Base-by-base conservation (phyloP, 306 rosid species). In the Prunus mongolica region DNA sequence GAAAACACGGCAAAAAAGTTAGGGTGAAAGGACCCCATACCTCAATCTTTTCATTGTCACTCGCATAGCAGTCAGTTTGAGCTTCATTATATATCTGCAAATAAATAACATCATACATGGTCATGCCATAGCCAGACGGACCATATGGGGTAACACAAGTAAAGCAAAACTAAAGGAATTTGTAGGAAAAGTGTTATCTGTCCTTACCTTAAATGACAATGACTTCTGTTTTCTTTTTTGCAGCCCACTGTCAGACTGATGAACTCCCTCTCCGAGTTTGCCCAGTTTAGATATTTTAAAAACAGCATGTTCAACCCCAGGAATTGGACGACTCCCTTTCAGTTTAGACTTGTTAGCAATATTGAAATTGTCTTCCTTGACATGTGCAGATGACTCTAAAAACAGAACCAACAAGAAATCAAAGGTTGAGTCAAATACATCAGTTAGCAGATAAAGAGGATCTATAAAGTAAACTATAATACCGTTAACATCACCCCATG, bases 181-280 rank as follows among this genome's bases (percentile, higher is more conserved):
- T 73, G 69, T 68, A 66, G 60, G 50, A 54, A 54, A 67, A 80
- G 71, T 61, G 55, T 72, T 61, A 81, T 69, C 38, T 63, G 65
- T 79, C 76, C 93, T 74, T 83, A 87, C 95, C 76, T 88, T 89
- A 57, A 72, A 68, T 67, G 91, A 82, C 19, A 69, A 60, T 2
- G 85, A 71, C 80, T 84, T 88, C 77, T 78, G 93, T 79, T 87
- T 94, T 82, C 90, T 85, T 82, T 87, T 92, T 64, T 84, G 85
- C 64, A 75, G 76, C 74, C 95, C 89, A 63, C 78, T 56, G 68
- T 62, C 82, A 76, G 80, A 82, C 63, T 49, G 88, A 63, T 75
- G 76, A 22, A 76, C 71, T 79, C 84, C 88, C 67, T 79, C 93
- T 78, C 79, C 76, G 74, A 56, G 78, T 76, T 84, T 87, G 75